Percentiles rank a stretch among this genome's conserved stretches.
Conservation (phyloP, 805 yeast genomes). For the Ogataea salicorniae region DNA sequence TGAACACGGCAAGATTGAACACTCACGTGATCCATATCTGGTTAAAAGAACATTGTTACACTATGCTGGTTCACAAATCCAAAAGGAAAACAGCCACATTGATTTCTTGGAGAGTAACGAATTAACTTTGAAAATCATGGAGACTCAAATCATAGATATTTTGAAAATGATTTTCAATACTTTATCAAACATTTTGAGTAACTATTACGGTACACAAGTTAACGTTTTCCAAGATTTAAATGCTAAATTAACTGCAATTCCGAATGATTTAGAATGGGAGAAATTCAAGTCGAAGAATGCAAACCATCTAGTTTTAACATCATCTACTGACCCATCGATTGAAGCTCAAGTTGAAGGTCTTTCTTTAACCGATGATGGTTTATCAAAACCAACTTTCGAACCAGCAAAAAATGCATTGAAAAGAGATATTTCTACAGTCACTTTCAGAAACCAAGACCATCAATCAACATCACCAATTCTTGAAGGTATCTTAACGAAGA, state of each 20-base stretch:
- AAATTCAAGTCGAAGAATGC: slow-evolving; percentile 32
- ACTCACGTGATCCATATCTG: slow-evolving; percentile 42
- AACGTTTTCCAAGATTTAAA: slow-evolving; percentile 29
- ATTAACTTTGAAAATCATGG: slow-evolving; percentile 35
- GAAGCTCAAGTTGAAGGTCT: slow-evolving; percentile 1
- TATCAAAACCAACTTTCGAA: slow-evolving; percentile 7
- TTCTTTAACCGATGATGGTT: not conserved
- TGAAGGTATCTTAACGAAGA: slow-evolving; percentile 42
- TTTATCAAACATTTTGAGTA: slow-evolving; percentile 25
- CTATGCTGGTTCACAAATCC: slow-evolving; percentile 37
- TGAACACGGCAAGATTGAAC: slow-evolving; percentile 26
- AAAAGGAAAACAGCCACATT: slow-evolving; percentile 40
- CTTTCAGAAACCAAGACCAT: slow-evolving; percentile 37
- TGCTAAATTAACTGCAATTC: slow-evolving; percentile 29
- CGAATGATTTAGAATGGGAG: slow-evolving; percentile 41
- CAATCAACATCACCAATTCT: slow-evolving; percentile 38
- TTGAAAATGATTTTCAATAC: slow-evolving; percentile 34
- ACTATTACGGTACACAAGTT: slow-evolving; percentile 26
- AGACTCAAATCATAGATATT: slow-evolving; percentile 37
- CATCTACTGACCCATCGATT: slow-evolving; percentile 7
- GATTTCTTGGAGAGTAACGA: slow-evolving; percentile 41
- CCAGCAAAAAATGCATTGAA: slow-evolving; percentile 21
- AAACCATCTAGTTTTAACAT: slow-evolving; percentile 29
- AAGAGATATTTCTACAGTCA: slow-evolving; percentile 32
- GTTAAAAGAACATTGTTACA: slow-evolving; percentile 33